These are phyloP conservation scores for Arthrobotrys musiformis DNA, from an alignment of 2,329 filamentous ascomycete genomes.

Conservation along the genomic window DNA sequence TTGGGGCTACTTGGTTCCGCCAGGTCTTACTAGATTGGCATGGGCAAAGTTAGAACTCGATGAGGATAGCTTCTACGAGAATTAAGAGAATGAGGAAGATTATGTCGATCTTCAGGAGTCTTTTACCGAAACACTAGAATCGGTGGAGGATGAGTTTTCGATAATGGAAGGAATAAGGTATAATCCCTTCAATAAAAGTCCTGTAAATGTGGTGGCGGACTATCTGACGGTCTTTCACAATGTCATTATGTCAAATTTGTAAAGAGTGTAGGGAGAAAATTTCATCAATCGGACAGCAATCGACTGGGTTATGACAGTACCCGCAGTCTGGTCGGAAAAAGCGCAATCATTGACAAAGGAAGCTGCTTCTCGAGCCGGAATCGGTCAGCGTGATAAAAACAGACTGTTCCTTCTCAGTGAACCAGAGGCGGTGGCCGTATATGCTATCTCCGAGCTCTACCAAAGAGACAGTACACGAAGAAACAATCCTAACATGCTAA, in stretches of 20 bases:
- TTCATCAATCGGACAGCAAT: conserved; percentile 66
- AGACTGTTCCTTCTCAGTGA: conserved; percentile 59
- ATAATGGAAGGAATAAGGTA: conserved; percentile 44
- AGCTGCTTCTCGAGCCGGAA: conserved; percentile 65
- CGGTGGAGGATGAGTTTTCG: conserved; percentile 33
- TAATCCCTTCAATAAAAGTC: conserved; percentile 56
- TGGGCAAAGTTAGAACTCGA: conserved; percentile 54
- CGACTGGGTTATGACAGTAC: conserved; percentile 70
- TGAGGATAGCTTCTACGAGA: conserved; percentile 53
- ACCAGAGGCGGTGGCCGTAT: conserved; percentile 60
- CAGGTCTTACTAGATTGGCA: conserved; percentile 24
- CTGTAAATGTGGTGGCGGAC: conserved; percentile 64
- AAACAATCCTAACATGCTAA: conserved; percentile 59
- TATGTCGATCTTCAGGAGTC: conserved; percentile 42
- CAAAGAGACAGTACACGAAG: conserved; percentile 33
- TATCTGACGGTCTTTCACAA: conserved; percentile 66
- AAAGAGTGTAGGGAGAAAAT: conserved; percentile 63
- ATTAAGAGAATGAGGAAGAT: conserved; percentile 35
- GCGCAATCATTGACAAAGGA: conserved; percentile 67
- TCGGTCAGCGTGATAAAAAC: conserved; percentile 68
- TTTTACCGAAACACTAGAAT: conserved; percentile 21
- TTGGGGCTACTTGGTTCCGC: conserved; percentile 46
- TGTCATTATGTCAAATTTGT: conserved; percentile 66
- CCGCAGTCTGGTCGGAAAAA: conserved; percentile 70
- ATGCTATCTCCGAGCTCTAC: conserved; percentile 55